Evolutionary conservation across 495 filamentous ascomycete genomes (phyloP), one percentile per base, ranked within the genome.

Genomic region (Penicillium dipodomyicola): DNA sequence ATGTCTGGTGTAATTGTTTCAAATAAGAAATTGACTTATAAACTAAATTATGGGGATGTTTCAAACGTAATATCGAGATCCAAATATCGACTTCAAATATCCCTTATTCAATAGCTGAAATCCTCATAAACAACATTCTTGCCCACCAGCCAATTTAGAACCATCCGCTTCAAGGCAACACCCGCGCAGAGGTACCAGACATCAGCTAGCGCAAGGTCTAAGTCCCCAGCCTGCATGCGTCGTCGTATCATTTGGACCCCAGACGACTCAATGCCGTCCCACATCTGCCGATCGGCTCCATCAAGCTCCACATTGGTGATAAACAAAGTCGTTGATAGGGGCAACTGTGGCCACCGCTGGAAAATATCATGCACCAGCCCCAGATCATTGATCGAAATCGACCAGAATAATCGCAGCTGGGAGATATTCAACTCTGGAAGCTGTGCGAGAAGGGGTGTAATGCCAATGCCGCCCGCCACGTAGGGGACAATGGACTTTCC

Each of bases 401-500:
- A 84, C 90, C 89, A 92, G 15, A 88, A 70, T n/a, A 91, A 60
- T 35, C 66, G 67, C 41, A 90, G 59, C 14, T 58, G 65, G 22
- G 54, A 61, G n/a, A 76, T 58, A 55, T 82, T 65, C 14, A 85
- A 58, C 11, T 66, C 66, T 3, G 72, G 63, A 19, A 85, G 73
- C 54, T 90, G 87, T 5, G 84, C 81, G 29, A 93, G 76, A 10
- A 93, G 58, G 3, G 89, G 90, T 35, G 89, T 95, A 58, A 93
- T 89, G 2, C 90, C 90, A 15, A 95, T 87, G 2, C 90, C 90
- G 2, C 84, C 88, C 41, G 88, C 88, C 7, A 92, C 70, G 62
- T 89, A 92, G 4, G 67, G 65, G 2, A 58, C 11, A 25, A 59
- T 57, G 15, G 65, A 75, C 42, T 59, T 71, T 66, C 44, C 57